Percentiles rank a stretch among this genome's conserved stretches.
phyloP scores from a whole-genome alignment of 1,284 basidiomycete genomes.

The Tilletia indica region DNA sequence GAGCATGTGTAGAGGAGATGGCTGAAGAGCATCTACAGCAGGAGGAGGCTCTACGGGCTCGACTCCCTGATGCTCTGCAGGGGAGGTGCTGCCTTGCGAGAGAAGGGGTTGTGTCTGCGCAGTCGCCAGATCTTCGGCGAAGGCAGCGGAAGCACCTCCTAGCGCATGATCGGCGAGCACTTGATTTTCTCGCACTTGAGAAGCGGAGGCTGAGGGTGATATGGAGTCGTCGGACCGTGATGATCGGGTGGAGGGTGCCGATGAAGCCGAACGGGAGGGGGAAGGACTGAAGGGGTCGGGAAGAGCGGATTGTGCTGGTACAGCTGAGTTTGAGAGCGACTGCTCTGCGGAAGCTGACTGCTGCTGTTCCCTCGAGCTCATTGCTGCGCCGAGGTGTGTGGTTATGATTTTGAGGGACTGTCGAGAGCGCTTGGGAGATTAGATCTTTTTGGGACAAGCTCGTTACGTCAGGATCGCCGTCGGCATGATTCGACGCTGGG shows the following conservation, averaged over 20 bases:
- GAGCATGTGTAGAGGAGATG: slow-evolving; percentile 13
- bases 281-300: background rate
- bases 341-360: too few species aligned
- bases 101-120: background rate
- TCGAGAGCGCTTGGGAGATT: too few species aligned
- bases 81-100: background rate
- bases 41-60: background rate
- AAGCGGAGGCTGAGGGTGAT: slow-evolving; percentile 7
- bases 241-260: background rate
- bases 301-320: background rate
- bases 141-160: background rate
- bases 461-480: too few species aligned
- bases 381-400: too few species aligned
- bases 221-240: slow-evolving; percentile 1
- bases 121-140: background rate
- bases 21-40: slow-evolving; percentile 2
- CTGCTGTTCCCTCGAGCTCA: too few species aligned
- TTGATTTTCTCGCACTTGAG: background rate
- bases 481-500: too few species aligned
- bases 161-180: background rate
- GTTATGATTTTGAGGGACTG: too few species aligned
- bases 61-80: too few species aligned
- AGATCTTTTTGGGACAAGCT: too few species aligned
- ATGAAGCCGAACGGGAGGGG: slow-evolving; percentile 1
- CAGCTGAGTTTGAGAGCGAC: too few species aligned